Percentiles rank a stretch among this genome's conserved stretches.
These are phyloP conservation scores for Pelargonium fulgidum DNA, from an alignment of 441 rosid genomes.

Conservation along the genomic window DNA sequence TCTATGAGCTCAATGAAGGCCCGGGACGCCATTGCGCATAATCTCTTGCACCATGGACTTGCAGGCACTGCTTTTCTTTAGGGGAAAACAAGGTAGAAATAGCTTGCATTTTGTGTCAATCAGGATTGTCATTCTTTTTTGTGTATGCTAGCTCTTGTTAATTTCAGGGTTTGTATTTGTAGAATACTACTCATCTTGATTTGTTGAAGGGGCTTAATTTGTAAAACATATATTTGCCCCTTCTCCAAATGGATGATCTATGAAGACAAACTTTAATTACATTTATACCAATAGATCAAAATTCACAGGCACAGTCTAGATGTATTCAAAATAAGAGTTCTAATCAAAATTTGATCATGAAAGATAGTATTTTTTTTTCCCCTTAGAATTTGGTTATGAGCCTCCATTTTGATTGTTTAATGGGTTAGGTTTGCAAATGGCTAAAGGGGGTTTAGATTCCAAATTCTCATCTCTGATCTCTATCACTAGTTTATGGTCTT, in stretches of 20 bases:
- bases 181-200: slow-evolving; percentile 19
- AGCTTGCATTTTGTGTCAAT: not conserved
- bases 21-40: slow-evolving; percentile 60
- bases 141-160: not conserved
- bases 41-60: slow-evolving; percentile 64
- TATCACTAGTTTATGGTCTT: not conserved
- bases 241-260: slow-evolving; percentile 18
- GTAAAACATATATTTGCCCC: slow-evolving; percentile 19
- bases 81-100: not conserved
- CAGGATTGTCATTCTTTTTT: slow-evolving; percentile 26
- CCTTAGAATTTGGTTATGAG: too few relatives aligned
- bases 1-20: slow-evolving; percentile 54
- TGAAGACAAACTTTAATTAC: not conserved
- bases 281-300: too few relatives aligned
- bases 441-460: too few relatives aligned
- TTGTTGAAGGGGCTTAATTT: slow-evolving; percentile 22
- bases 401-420: too few relatives aligned
- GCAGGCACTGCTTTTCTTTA: slow-evolving; percentile 71
- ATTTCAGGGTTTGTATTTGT: slow-evolving; percentile 6
- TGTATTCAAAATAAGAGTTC: too few relatives aligned
- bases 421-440: too few relatives aligned
- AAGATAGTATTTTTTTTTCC: too few relatives aligned
- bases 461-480: too few relatives aligned
- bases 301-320: too few relatives aligned
- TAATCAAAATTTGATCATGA: too few relatives aligned